Evolutionary conservation across 495 filamentous ascomycete species (phyloP).

Genomic region (Penicillium malachiteum): DNA sequence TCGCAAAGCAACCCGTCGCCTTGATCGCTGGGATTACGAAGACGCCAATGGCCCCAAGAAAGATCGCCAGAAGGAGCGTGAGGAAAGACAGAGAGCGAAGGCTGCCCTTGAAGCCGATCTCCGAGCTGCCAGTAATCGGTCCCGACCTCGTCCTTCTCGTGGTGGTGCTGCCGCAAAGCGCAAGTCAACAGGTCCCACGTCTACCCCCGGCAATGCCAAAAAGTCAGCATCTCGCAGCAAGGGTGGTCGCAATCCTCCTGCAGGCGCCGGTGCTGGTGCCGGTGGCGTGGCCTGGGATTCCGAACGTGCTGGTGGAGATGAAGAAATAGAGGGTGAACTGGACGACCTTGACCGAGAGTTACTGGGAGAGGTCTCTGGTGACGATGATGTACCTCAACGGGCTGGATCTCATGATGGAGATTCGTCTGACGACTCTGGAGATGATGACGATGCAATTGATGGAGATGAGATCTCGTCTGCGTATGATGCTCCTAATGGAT

Average conservation of each 20-base stretch:
- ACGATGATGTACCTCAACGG: slow-evolving; percentile 35
- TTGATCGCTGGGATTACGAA: slow-evolving; percentile 70
- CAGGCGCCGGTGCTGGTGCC: slow-evolving; percentile 19
- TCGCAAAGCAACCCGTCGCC: slow-evolving; percentile 63
- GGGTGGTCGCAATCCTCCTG: slow-evolving; percentile 27
- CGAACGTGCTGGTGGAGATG: slow-evolving; percentile 25
- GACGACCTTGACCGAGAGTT: slow-evolving; percentile 55
- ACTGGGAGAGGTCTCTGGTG: slow-evolving; percentile 48
- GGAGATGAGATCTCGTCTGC: slow-evolving; percentile 44
- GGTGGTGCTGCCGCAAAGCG: slow-evolving; percentile 30
- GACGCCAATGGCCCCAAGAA: slow-evolving; percentile 48
- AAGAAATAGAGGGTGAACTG: slow-evolving; percentile 42
- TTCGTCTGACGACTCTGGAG: slow-evolving; percentile 31
- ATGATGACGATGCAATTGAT: slow-evolving; percentile 35
- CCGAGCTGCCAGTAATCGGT: slow-evolving; percentile 21
- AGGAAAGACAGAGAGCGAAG: slow-evolving; percentile 40
- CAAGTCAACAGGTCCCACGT: slow-evolving; percentile 34
- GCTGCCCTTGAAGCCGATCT: slow-evolving; percentile 26
- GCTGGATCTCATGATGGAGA: slow-evolving; percentile 24
- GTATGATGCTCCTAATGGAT: slow-evolving; percentile 41
- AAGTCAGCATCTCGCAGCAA: slow-evolving; percentile 33
- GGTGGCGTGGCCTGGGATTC: too few relatives aligned
- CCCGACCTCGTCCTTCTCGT: slow-evolving; percentile 20
- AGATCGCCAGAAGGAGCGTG: slow-evolving; percentile 44
- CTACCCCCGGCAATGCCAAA: slow-evolving; percentile 24